Base-by-base conservation (phyloP, 495 filamentous ascomycete species). In the Lepraria neglecta region DNA sequence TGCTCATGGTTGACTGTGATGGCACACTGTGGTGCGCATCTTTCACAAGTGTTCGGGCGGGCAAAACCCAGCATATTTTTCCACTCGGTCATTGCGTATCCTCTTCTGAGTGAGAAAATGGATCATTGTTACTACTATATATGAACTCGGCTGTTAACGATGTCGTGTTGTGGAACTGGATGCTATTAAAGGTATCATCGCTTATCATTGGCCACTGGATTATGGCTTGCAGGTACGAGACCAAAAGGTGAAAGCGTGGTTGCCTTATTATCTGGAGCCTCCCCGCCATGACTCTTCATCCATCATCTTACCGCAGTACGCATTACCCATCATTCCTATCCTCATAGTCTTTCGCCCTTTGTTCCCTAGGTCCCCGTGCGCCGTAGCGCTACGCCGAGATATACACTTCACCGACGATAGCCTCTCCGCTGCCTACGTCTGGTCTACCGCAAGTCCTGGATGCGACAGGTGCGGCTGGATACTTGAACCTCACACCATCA, bases 171-270 rank as follows among this genome's bases (percentile, higher is more conserved):
- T 15, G 27, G 50, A 27, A 28, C 30, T 28, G 28, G 28, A 33
- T 35, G 14, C 30, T 21, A 35, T 53, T 35, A 28, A 53, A 17
- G n/a, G 33, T 53, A 24, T 19, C 28, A 5, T 33, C 17, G 14
- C 15, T n/a, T 7, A 31, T 53, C 14, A 53, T 53, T 53, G 50
- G 50, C 17, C 28, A 53, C 50, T 53, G n/a, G 33, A 33, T 9
- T 14, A n/a, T 35, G 50, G 50, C 50, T 53, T 53, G 50, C 50
- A 33, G 50, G 28, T 35, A 3, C 10, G 17, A n/a, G 33, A 28
- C 43, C 30, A 53, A 53, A 53, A 35, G 50, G 50, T 53, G 50
- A 53, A 53, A 53, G 50, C 50, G 50, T 35, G 30, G 17, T 35
- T 53, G 50, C 30, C 50, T 53, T 35, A 31, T 51, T 28, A 53